A percentile compares a stretch with the other conserved stretches of the same genome.
Conservation (phyloP, 2,329 filamentous ascomycete species). For the Clarireedia monteithiana region DNA sequence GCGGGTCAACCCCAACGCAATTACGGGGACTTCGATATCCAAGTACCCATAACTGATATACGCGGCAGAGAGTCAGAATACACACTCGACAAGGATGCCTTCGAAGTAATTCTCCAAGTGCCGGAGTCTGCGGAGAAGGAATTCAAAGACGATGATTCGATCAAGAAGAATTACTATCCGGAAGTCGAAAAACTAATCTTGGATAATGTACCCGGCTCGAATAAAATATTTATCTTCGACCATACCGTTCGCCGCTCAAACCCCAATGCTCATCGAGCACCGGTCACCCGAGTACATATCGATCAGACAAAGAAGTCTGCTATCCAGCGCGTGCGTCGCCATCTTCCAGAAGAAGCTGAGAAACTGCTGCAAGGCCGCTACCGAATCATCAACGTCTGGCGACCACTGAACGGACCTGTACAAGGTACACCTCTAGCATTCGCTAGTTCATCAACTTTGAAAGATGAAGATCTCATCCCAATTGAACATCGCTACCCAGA, state of each 20-base stretch:
- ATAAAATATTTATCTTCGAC: slow-evolving; percentile 70
- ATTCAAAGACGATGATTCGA: slow-evolving; percentile 62
- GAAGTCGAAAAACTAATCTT: slow-evolving; percentile 71
- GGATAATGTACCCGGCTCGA: slow-evolving; percentile 55
- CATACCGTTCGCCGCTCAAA: slow-evolving; percentile 72
- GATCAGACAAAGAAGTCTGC: slow-evolving; percentile 70
- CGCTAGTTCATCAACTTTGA: slow-evolving; percentile 23
- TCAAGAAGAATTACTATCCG: slow-evolving; percentile 71
- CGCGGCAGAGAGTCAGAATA: slow-evolving; percentile 62
- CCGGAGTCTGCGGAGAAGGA: slow-evolving; percentile 47
- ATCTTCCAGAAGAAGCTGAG: slow-evolving; percentile 57
- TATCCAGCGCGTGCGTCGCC: slow-evolving; percentile 60
- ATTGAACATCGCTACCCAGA: slow-evolving; percentile 29
- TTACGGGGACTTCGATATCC: slow-evolving; percentile 23
- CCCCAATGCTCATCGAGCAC: slow-evolving; percentile 52
- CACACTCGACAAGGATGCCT: slow-evolving; percentile 66
- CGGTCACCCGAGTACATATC: slow-evolving; percentile 70
- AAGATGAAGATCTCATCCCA: slow-evolving; percentile 27
- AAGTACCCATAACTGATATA: slow-evolving; percentile 56
- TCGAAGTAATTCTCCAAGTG: slow-evolving; percentile 54
- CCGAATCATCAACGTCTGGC: slow-evolving; percentile 83
- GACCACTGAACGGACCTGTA: slow-evolving; percentile 28
- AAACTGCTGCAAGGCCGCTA: slow-evolving; percentile 59
- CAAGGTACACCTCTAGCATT: slow-evolving; percentile 26
- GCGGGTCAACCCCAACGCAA: slow-evolving; percentile 25